Conservation (phyloP, 768 basidiomycete species). For the Lactarius quietus region DNA sequence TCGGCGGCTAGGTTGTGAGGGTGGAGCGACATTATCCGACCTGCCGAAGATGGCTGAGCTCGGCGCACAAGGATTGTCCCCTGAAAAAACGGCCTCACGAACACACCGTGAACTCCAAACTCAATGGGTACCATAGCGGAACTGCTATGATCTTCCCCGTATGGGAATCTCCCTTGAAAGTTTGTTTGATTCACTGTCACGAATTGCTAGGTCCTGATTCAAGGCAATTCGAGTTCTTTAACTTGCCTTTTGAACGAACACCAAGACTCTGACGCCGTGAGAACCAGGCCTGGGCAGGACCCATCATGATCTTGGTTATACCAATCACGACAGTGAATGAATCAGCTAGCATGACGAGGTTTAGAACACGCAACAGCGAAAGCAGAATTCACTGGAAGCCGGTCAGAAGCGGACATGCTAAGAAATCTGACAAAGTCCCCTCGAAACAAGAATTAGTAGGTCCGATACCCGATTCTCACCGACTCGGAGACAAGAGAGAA, state of each 20-base stretch:
- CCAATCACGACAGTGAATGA: not conserved
- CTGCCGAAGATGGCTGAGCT: conserved; percentile 1
- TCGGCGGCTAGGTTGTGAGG: not conserved
- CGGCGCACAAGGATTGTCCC: not conserved
- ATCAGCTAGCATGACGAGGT: not conserved
- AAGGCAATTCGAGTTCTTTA: not conserved
- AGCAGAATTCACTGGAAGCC: not conserved
- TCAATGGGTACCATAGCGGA: not conserved
- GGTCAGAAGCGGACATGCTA: not conserved
- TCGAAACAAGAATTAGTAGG: not conserved
- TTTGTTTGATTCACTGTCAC: not conserved
- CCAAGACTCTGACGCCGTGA: not conserved
- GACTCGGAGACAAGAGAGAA: no score
- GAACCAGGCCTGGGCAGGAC: not conserved
- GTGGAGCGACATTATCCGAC: not conserved
- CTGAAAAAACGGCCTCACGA: conserved; percentile 3
- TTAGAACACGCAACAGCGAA: not conserved
- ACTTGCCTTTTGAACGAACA: not conserved
- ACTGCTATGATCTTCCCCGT: not conserved
- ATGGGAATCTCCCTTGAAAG: not conserved
- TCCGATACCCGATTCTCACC: not conserved
- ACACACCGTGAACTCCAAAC: no score
- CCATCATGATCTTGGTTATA: not conserved
- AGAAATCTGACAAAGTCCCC: not conserved
- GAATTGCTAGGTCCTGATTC: not conserved